phyloP scores from a whole-genome alignment of 805 yeast species.

The Barnettozyma botsteinii region DNA sequence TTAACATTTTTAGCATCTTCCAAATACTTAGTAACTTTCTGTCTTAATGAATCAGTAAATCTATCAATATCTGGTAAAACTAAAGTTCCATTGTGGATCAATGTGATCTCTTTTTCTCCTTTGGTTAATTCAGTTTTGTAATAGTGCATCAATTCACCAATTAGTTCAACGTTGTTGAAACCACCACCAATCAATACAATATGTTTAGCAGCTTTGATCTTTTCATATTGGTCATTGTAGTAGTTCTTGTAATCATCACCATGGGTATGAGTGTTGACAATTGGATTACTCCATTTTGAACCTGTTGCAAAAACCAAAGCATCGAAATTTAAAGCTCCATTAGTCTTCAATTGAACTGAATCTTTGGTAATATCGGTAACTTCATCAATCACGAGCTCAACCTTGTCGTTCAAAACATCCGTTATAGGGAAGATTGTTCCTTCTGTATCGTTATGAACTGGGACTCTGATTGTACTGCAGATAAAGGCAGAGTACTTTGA shows the following conservation, averaged over 20 bases:
- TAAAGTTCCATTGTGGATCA: constrained; percentile 14
- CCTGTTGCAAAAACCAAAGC: constrained; percentile 29
- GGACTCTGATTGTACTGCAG: constrained; percentile 16
- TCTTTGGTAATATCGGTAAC: constrained; percentile 13
- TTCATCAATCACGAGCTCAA: constrained; percentile 21
- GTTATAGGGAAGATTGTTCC: constrained; percentile 16
- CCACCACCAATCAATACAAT: constrained; percentile 32
- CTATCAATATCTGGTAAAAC: constrained; percentile 12
- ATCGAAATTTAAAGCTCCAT: constrained; percentile 17
- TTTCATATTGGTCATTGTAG: constrained; percentile 12
- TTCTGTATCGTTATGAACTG: constrained; percentile 16
- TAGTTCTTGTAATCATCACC: constrained; percentile 14
- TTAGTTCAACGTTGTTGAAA: constrained; percentile 26
- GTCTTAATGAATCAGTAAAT: constrained; percentile 10
- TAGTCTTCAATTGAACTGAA: constrained; percentile 13
- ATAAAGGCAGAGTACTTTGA: constrained; percentile 15
- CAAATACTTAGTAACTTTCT: constrained; percentile 12
- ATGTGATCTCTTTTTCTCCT: constrained; percentile 13
- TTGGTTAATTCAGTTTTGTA: constrained; percentile 15
- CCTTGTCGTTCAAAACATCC: constrained; percentile 15
- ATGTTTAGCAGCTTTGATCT: constrained; percentile 22
- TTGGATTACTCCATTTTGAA: constrained; percentile 25
- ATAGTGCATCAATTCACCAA: constrained; percentile 27
- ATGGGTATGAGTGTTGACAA: constrained; percentile 13
- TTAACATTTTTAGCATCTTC: constrained; percentile 4